These are phyloP conservation scores for Solanum chmielewskii DNA, from an alignment of 257 asterid species.

Conservation along the genomic window DNA sequence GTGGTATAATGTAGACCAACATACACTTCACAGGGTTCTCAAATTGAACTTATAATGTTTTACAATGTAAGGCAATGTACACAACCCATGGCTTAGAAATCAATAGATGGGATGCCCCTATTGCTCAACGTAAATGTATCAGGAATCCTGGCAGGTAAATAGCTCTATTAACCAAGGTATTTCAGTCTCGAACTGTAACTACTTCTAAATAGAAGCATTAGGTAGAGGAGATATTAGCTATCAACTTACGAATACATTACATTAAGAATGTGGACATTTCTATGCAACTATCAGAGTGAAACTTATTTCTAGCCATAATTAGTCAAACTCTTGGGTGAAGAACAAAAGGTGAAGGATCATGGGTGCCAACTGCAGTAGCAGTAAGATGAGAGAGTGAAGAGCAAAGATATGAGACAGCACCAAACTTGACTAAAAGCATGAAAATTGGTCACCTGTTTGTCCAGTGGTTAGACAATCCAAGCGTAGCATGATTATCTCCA, in stretches of 20 bases:
- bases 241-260: not conserved
- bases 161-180: not conserved
- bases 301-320: not conserved
- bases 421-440: not conserved
- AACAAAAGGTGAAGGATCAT: not conserved
- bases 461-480: slow-evolving; percentile 60
- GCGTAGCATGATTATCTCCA: slow-evolving; percentile 29
- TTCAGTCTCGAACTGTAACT: not conserved
- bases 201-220: not conserved
- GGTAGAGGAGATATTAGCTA: not conserved
- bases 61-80: not conserved
- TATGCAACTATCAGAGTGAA: not conserved
- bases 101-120: not conserved
- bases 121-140: not conserved
- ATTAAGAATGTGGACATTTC: not conserved
- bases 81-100: not conserved
- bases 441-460: slow-evolving; percentile 37
- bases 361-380: not conserved
- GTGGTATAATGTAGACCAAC: not conserved
- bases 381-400: not conserved
- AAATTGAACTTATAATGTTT: not conserved
- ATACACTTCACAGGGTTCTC: not conserved
- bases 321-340: not conserved
- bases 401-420: not conserved
- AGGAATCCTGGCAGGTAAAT: not conserved